These are phyloP conservation scores for Penicillium robsamsonii DNA, from an alignment of 495 filamentous ascomycete species.

Conservation along the genomic window DNA sequence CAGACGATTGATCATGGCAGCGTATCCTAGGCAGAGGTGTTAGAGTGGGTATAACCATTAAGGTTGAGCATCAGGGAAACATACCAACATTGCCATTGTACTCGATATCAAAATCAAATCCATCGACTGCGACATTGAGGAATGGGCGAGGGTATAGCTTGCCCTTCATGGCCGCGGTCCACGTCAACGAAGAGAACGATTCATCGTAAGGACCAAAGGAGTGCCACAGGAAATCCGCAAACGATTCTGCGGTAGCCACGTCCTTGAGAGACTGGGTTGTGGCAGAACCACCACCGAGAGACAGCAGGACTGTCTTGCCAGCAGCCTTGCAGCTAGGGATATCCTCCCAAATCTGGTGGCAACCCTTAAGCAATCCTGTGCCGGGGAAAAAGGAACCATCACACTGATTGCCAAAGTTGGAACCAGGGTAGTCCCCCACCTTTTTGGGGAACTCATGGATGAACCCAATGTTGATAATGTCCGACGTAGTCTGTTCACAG, in stretches of 20 bases:
- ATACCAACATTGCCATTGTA: conserved; percentile 44
- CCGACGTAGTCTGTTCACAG: conserved; percentile 57
- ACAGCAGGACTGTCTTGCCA: conserved; percentile 67
- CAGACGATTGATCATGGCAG: conserved; percentile 50
- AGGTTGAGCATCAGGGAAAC: conserved; percentile 22
- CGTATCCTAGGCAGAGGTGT: conserved; percentile 32
- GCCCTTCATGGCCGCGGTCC: not conserved
- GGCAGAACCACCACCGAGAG: conserved; percentile 56
- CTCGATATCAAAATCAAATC: conserved; percentile 72
- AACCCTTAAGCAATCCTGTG: conserved; percentile 45
- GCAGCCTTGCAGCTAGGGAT: conserved; percentile 61
- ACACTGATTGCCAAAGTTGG: conserved; percentile 68
- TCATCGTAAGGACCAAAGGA: conserved; percentile 54
- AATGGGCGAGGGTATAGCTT: conserved; percentile 55
- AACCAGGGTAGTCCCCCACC: conserved; percentile 54
- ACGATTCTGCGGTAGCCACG: conserved; percentile 36
- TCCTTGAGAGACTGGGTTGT: conserved; percentile 39
- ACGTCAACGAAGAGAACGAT: not conserved
- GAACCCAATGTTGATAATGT: conserved; percentile 69
- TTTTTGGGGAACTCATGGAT: conserved; percentile 60
- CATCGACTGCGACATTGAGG: conserved; percentile 59
- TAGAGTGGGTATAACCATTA: conserved; percentile 11
- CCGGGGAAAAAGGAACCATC: conserved; percentile 46
- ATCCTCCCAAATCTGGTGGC: conserved; percentile 54
- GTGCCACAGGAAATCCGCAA: conserved; percentile 63